A percentile compares a stretch with the other conserved stretches of the same genome.
phyloP scores from a whole-genome alignment of 805 yeast genomes.

The Brettanomyces nanus region DNA sequence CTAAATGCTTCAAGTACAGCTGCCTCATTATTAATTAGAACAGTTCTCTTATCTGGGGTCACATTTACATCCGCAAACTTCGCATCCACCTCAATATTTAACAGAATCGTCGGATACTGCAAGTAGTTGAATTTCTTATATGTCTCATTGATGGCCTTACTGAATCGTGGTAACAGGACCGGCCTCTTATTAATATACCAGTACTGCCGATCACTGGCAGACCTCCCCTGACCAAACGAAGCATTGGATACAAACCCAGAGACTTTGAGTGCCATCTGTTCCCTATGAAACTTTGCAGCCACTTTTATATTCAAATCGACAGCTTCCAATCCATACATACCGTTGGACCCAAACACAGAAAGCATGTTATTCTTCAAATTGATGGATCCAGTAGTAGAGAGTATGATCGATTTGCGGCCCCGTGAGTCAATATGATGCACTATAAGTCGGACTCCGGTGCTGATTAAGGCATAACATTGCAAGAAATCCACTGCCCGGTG shows the following conservation, averaged over 20 bases:
- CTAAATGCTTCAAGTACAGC: slow-evolving; percentile 48
- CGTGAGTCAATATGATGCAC: slow-evolving; percentile 43
- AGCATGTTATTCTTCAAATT: slow-evolving; percentile 49
- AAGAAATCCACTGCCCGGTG: slow-evolving; percentile 54
- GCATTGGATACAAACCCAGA: slow-evolving; percentile 67
- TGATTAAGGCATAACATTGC: slow-evolving; percentile 61
- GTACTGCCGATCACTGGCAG: slow-evolving; percentile 66
- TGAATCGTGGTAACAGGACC: slow-evolving; percentile 43
- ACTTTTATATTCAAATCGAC: slow-evolving; percentile 36
- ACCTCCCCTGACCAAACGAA: slow-evolving; percentile 72
- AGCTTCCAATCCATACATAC: slow-evolving; percentile 47
- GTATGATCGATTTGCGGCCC: slow-evolving; percentile 43
- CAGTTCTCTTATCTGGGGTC: slow-evolving; percentile 80
- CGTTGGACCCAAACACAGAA: slow-evolving; percentile 63
- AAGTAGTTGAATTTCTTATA: slow-evolving; percentile 64
- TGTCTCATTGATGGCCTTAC: slow-evolving; percentile 59
- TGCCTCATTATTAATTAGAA: slow-evolving; percentile 60
- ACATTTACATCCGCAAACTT: slow-evolving; percentile 70
- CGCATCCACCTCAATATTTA: slow-evolving; percentile 50
- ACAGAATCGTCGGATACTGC: slow-evolving; percentile 64
- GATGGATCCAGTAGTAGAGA: slow-evolving; percentile 49
- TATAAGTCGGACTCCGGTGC: slow-evolving; percentile 47
- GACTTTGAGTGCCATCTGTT: slow-evolving; percentile 30
- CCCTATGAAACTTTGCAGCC: slow-evolving; percentile 18
- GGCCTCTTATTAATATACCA: slow-evolving; percentile 75